Evolutionary conservation across 1,284 basidiomycete species (phyloP).

Genomic region (Apiotrichum siamense): DNA sequence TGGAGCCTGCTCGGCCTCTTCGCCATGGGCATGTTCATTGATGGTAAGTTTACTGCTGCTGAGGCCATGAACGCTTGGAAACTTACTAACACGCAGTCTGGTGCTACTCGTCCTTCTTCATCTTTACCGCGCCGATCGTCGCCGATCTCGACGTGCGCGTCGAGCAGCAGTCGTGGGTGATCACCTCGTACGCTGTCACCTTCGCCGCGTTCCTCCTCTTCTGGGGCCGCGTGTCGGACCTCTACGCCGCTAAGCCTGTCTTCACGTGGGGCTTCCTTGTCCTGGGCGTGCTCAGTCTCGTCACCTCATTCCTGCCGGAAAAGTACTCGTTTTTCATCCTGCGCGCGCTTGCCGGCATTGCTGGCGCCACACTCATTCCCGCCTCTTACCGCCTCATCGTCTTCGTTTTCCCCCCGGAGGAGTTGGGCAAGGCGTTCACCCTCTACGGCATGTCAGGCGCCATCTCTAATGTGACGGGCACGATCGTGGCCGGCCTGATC

Average conservation of each 20-base stretch:
- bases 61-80: no score
- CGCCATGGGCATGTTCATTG: conserved; percentile 29
- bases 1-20: conserved; percentile 27
- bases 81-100: conserved; percentile 8
- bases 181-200: conserved; percentile 36
- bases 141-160: conserved; percentile 14
- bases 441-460: conserved; percentile 42
- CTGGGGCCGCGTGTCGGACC: conserved; percentile 37
- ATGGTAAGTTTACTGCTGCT: conserved; percentile 1
- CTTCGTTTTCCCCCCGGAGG: conserved; percentile 29
- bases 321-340: conserved; percentile 34
- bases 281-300: conserved; percentile 26
- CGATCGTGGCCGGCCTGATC: conserved; percentile 39
- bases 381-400: conserved; percentile 43
- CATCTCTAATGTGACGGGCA: conserved; percentile 37
- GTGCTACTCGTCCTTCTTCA: conserved; percentile 21
- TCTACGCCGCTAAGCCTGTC: conserved; percentile 34
- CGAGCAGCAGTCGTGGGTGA: conserved; percentile 16
- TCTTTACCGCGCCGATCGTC: conserved; percentile 14
- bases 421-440: conserved; percentile 36
- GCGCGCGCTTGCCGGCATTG: conserved; percentile 31
- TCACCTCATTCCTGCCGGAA: conserved; percentile 33
- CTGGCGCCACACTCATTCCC: conserved; percentile 31
- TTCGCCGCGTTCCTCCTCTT: conserved; percentile 38
- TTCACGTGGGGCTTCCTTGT: conserved; percentile 29